phyloP scores from a whole-genome alignment of 306 rosid species.

The Malus sylvestris region DNA sequence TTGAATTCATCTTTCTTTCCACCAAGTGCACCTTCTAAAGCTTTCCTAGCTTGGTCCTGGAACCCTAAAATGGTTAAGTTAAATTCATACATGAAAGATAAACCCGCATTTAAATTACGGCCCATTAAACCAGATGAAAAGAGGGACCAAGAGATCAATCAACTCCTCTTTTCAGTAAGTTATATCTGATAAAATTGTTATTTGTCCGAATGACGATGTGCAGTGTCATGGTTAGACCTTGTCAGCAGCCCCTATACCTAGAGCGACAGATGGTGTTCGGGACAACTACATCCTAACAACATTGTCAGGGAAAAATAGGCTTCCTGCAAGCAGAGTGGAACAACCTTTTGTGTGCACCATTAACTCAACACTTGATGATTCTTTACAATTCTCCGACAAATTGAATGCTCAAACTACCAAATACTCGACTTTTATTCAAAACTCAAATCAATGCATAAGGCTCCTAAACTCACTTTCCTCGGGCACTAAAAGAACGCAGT shows the following conservation, averaged over 20 bases:
- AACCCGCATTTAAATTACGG: neutral
- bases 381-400: neutral
- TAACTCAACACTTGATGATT: neutral
- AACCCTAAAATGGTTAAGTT: slow-evolving; percentile 1
- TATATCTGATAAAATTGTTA: neutral
- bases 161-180: neutral
- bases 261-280: neutral
- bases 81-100: neutral
- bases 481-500: neutral
- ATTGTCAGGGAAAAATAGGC: neutral
- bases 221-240: neutral
- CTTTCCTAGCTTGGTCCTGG: slow-evolving; percentile 91
- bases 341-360: neutral
- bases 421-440: neutral
- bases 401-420: neutral
- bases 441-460: neutral
- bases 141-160: neutral
- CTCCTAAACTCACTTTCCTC: neutral
- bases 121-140: neutral
- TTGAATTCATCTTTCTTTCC: slow-evolving; percentile 84
- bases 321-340: neutral
- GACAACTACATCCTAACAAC: neutral
- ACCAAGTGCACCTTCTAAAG: slow-evolving; percentile 90
- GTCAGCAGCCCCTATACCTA: neutral
- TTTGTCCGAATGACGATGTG: neutral